Percentiles rank a stretch among this genome's conserved stretches.
Evolutionary conservation across 23 red algal species (phyloP).

Genomic region (Agarophyton chilense): DNA sequence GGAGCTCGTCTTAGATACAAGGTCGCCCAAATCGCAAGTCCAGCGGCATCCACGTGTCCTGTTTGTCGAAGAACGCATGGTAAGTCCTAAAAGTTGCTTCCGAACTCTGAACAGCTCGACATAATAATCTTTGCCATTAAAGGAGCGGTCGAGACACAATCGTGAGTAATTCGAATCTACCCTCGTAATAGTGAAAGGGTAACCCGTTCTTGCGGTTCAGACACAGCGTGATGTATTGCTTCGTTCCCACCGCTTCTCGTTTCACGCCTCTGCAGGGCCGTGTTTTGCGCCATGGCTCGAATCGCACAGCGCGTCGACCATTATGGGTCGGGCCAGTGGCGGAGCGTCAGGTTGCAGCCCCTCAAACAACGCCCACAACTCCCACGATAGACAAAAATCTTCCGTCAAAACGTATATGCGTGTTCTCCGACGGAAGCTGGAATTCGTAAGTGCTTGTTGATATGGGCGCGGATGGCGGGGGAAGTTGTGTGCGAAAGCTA

Average conservation of each 20-base stretch:
- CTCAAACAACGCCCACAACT: not conserved
- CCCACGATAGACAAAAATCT: not conserved
- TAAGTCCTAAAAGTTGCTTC: no score
- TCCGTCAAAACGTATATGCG: slow-evolving; percentile 37
- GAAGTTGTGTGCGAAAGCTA: no score
- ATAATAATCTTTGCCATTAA: not conserved
- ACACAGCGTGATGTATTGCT: not conserved
- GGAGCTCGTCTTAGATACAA: no score
- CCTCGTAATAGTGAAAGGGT: not conserved
- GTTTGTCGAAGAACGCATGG: no score
- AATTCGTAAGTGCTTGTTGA: not conserved
- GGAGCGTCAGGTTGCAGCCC: not conserved
- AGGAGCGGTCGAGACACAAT: no score
- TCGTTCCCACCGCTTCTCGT: not conserved
- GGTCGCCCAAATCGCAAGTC: no score
- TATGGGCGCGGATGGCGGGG: not conserved
- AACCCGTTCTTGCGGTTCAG: not conserved
- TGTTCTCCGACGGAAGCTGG: slow-evolving; percentile 37
- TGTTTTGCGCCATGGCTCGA: not conserved
- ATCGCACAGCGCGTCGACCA: not conserved
- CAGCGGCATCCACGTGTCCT: no score
- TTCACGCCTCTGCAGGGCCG: not conserved
- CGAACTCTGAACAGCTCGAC: no score
- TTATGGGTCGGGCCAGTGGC: not conserved
- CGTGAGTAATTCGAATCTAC: not conserved